Evolutionary conservation across 1,284 basidiomycete species (phyloP).

Genomic region (Agaricales sp.): DNA sequence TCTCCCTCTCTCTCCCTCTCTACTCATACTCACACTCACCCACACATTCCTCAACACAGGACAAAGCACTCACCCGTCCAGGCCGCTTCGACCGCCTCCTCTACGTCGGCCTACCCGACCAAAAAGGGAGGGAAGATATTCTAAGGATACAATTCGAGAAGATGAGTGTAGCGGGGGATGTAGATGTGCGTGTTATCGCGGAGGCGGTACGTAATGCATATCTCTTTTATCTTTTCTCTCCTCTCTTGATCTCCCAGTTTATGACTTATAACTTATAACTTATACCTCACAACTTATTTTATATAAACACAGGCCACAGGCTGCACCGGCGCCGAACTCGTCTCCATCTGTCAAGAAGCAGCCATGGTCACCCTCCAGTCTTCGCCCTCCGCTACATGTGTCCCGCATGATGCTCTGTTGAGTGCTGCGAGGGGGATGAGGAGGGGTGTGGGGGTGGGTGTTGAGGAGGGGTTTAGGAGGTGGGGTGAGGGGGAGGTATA

Average conservation of each 20-base stretch:
- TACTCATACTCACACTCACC: too few relatives aligned
- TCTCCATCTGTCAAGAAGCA: conserved; percentile 92
- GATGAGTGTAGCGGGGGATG: conserved; percentile 72
- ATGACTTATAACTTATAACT: not conserved
- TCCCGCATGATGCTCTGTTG: too few relatives aligned
- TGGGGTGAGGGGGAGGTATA: too few relatives aligned
- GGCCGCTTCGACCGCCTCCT: conserved; percentile 93
- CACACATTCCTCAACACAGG: conserved; percentile 36
- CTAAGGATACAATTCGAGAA: conserved; percentile 64
- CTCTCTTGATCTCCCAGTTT: conserved; percentile 3
- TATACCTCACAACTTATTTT: conserved; percentile 2
- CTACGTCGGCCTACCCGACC: conserved; percentile 90
- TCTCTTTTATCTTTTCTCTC: conserved; percentile 6
- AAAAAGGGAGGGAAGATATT: conserved; percentile 74
- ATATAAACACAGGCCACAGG: conserved; percentile 92
- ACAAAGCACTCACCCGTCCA: conserved; percentile 90
- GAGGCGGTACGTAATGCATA: conserved; percentile 42
- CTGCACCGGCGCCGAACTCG: conserved; percentile 94
- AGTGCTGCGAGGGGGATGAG: too few relatives aligned
- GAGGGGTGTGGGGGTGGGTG: too few relatives aligned
- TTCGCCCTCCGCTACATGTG: too few relatives aligned
- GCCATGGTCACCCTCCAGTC: conserved; percentile 87
- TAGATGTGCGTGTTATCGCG: conserved; percentile 69
- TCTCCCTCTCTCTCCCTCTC: too few relatives aligned
- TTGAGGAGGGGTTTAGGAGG: too few relatives aligned